phyloP scores from a whole-genome alignment of 176 grass and related monocot species.

The Rhynchospora pubera region DNA sequence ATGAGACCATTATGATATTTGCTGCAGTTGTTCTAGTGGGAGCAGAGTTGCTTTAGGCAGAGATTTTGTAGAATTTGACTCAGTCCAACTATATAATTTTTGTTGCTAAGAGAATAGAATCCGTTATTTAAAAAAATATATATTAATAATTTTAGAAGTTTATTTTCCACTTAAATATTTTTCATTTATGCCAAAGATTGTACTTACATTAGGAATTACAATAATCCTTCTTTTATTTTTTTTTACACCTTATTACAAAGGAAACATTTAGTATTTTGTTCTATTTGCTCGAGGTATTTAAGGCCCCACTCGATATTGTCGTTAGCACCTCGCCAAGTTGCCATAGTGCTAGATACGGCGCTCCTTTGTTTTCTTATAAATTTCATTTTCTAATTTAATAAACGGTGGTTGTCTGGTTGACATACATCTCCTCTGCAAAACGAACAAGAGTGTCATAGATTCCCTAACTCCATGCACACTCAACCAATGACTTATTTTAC shows the following conservation, averaged over 20 bases:
- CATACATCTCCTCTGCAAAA: neutral
- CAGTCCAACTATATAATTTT: too few species aligned
- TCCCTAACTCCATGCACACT: neutral
- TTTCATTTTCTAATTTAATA: neutral
- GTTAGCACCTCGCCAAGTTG: neutral
- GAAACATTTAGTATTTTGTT: neutral
- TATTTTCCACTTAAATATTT: neutral
- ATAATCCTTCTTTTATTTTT: neutral
- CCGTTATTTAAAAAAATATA: neutral
- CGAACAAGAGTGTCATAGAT: neutral
- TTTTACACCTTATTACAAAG: neutral
- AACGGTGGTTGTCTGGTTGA: slow-evolving; percentile 13
- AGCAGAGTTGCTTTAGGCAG: too few species aligned
- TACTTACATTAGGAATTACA: neutral
- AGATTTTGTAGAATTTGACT: too few species aligned
- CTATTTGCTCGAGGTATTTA: neutral
- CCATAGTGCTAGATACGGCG: neutral
- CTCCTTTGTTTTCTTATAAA: neutral
- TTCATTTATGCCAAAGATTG: neutral
- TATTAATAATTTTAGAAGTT: neutral
- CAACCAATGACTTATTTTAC: neutral
- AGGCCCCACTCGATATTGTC: neutral
- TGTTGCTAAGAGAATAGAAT: too few species aligned
- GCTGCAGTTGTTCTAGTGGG: too few species aligned
- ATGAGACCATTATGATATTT: too few species aligned